Evolutionary conservation across 169 alveolate species (phyloP), one percentile per base, ranked within the genome.

Genomic region (Miamiensis avidus): DNA sequence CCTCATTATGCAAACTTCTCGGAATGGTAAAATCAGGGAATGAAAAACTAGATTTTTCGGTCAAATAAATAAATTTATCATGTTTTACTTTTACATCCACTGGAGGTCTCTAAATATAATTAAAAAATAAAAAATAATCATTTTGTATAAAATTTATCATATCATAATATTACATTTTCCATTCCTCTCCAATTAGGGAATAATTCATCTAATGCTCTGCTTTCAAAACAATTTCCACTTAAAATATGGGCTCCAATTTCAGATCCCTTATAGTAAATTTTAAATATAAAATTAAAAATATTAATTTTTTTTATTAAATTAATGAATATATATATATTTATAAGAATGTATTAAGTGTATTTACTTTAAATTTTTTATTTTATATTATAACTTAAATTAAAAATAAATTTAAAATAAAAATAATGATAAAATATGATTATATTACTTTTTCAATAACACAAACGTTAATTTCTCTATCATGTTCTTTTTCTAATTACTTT

Each of bases 181-280:
- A 89, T 86, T 28, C 89, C 82, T 72, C 88, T 81, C 96, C 97
- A 94, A 34, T 90, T 91, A 31, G 97, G 97, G 65, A 94, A 30
- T 16, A 95, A 81, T 76, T 96, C 97, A 82, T 92, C 89, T 29
- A 96, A 82, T 0, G 97, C 97, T 0, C 82, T 76, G 0, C 98
- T 96, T 84, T 96, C 92, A 78, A 96, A 96, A 30, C 94, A 93
- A 82, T 94, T 94, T 34, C 98, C 98, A 31, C 96, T 91, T 29
- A 96, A 90, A n/a, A 95, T 94, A 81, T 96, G 98, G 30, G 97
- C 96, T 1, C 98, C 97, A 25, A 95, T 83, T 64, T 83, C 93
- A 25, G 97, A 92, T 0, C 96, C 97, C 75, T 95, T 11, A 49
- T 11, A 11, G 69, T 20, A 49, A 49, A 11, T 11, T 11, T 11